phyloP scores from a whole-genome alignment of 2,329 filamentous ascomycete species.

The Microsporum audouinii region DNA sequence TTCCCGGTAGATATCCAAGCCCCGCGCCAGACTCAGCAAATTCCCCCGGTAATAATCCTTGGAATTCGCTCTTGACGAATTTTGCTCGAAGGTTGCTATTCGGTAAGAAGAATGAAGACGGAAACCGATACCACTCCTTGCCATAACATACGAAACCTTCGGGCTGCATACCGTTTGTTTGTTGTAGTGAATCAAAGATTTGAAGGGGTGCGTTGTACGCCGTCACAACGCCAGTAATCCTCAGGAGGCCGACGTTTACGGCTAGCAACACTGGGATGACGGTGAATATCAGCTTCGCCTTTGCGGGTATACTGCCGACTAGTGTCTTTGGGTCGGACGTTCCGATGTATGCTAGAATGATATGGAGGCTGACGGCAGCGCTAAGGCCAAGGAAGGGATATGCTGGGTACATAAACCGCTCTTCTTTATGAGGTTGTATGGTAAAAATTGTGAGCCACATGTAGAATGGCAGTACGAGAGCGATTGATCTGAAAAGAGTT shows the following conservation, averaged over 20 bases:
- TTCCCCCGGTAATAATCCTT: constrained; percentile 77
- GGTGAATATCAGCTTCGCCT: constrained; percentile 59
- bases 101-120: constrained; percentile 82
- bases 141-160: constrained; percentile 74
- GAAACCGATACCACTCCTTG: constrained; percentile 98
- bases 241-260: constrained; percentile 54
- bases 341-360: constrained; percentile 64
- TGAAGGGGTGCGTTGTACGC: constrained; percentile 75
- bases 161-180: constrained; percentile 41
- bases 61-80: constrained; percentile 84
- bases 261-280: constrained; percentile 51
- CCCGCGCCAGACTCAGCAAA: constrained; percentile 63
- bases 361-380: constrained; percentile 72
- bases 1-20: constrained; percentile 67
- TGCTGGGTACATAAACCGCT: constrained; percentile 95
- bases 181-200: constrained; percentile 40
- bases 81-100: constrained; percentile 70
- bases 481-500: constrained; percentile 60
- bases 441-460: constrained; percentile 90
- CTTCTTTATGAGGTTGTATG: constrained; percentile 89
- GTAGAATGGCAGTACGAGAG: constrained; percentile 79
- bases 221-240: constrained; percentile 64
- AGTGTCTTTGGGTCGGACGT: constrained; percentile 55
- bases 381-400: constrained; percentile 88
- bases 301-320: constrained; percentile 59